Conservation (phyloP, 1,284 basidiomycete species). For the Anthracocystis setariae region DNA sequence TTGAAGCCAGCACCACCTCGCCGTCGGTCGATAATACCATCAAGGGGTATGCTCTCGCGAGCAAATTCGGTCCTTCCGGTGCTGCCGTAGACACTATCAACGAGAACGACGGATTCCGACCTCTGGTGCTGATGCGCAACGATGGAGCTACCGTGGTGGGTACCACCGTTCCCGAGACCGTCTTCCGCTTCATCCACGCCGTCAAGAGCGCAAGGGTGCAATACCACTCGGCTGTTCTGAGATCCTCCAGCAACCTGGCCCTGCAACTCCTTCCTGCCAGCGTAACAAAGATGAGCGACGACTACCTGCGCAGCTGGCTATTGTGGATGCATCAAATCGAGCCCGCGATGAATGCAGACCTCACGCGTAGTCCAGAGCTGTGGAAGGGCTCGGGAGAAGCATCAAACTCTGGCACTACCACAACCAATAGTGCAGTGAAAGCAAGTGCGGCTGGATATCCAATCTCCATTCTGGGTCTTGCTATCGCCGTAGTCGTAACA, state of each 20-base stretch:
- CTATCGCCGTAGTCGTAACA: background rate
- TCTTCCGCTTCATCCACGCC: conserved; percentile 38
- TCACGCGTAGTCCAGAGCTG: conserved; percentile 29
- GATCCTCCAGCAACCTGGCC: conserved; percentile 1
- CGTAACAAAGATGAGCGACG: conserved; percentile 22
- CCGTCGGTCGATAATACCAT: conserved; percentile 27
- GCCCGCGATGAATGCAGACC: conserved; percentile 16
- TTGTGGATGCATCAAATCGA: conserved; percentile 43
- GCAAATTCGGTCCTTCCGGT: conserved; percentile 18
- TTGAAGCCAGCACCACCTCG: conserved; percentile 19
- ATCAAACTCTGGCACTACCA: background rate
- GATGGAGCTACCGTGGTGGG: conserved; percentile 39
- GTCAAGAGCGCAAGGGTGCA: conserved; percentile 36
- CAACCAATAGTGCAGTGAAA: background rate
- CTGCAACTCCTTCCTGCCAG: conserved; percentile 23
- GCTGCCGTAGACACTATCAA: conserved; percentile 14
- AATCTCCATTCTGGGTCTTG: background rate
- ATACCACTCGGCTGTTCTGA: conserved; percentile 10
- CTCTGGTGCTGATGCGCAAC: conserved; percentile 47
- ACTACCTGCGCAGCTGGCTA: conserved; percentile 39
- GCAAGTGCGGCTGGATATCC: background rate
- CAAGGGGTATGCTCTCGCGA: conserved; percentile 26
- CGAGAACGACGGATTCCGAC: conserved; percentile 30
- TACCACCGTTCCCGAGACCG: conserved; percentile 28
- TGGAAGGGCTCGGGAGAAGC: conserved; percentile 17